These are phyloP conservation scores for Raffaelea albimanens DNA, from an alignment of 2,329 filamentous ascomycete species.

Conservation along the genomic window DNA sequence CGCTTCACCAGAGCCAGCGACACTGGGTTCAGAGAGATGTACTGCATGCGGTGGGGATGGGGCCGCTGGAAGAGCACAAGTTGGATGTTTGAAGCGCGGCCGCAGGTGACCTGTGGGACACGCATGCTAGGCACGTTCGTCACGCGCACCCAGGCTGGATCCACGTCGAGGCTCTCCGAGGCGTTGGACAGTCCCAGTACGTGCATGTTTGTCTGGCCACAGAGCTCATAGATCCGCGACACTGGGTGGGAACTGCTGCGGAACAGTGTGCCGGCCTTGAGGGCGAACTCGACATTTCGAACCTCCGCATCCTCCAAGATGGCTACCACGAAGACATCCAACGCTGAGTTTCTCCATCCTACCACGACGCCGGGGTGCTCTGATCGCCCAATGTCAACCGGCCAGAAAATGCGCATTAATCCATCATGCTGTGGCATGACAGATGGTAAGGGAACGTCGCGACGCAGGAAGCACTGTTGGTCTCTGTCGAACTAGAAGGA, in stretches of 20 bases:
- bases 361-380: conserved; percentile 76
- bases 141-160: conserved; percentile 61
- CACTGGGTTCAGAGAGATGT: conserved; percentile 85
- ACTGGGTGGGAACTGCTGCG: conserved; percentile 74
- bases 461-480: conserved; percentile 11
- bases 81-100: conserved; percentile 66
- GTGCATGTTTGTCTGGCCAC: conserved; percentile 72
- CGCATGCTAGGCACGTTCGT: conserved; percentile 38
- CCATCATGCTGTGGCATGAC: conserved; percentile 71
- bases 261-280: conserved; percentile 75
- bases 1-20: conserved; percentile 77
- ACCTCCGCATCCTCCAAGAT: conserved; percentile 86
- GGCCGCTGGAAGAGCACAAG: conserved; percentile 85
- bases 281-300: conserved; percentile 75
- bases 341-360: conserved; percentile 87
- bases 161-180: conserved; percentile 35
- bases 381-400: conserved; percentile 68
- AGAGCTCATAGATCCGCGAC: conserved; percentile 71
- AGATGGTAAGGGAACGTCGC: conserved; percentile 1
- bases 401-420: conserved; percentile 98
- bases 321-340: conserved; percentile 84
- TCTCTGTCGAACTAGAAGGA: conserved; percentile 60
- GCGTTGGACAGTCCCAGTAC: conserved; percentile 75
- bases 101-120: conserved; percentile 66
- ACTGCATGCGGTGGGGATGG: conserved; percentile 83